Evolutionary conservation across 805 yeast species (phyloP).

Genomic region (Candida ascalaphidarum): DNA sequence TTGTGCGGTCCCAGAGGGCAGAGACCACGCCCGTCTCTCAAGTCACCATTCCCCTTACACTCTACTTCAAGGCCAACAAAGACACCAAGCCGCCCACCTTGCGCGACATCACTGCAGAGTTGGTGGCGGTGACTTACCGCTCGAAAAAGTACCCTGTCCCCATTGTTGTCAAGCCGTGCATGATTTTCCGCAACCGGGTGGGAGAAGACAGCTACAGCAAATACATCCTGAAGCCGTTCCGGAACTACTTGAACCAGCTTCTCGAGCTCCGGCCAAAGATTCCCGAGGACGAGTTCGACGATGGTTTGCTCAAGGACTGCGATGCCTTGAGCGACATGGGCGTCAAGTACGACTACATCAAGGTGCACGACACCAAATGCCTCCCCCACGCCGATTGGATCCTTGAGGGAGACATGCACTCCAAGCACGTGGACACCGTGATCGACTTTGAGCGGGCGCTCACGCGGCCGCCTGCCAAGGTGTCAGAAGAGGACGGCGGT

Average conservation of each 20-base stretch:
- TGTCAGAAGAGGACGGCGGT: slow-evolving; percentile 7
- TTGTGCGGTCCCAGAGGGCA: slow-evolving; percentile 1
- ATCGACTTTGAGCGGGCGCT: slow-evolving; percentile 7
- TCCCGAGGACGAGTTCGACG: slow-evolving; percentile 10
- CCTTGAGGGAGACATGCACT: too few species aligned
- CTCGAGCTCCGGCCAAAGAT: slow-evolving; percentile 6
- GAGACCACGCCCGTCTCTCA: slow-evolving; percentile 1
- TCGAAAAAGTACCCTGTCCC: slow-evolving; percentile 21
- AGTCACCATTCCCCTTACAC: slow-evolving; percentile 1
- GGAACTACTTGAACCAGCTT: slow-evolving; percentile 10
- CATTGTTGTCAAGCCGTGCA: slow-evolving; percentile 8
- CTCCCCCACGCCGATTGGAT: slow-evolving; percentile 1
- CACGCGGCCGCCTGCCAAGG: slow-evolving; percentile 4
- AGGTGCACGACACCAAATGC: slow-evolving; percentile 7
- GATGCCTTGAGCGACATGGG: slow-evolving; percentile 15
- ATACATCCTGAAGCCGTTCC: slow-evolving; percentile 13
- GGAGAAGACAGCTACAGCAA: slow-evolving; percentile 13
- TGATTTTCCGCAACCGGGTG: slow-evolving; percentile 5
- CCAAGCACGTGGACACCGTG: slow-evolving; percentile 2
- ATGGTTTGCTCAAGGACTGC: slow-evolving; percentile 16
- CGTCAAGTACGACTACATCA: slow-evolving; percentile 11
- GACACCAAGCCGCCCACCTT: slow-evolving; percentile 7
- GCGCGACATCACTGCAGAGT: slow-evolving; percentile 6
- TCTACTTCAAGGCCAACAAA: slow-evolving; percentile 1
- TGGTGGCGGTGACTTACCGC: slow-evolving; percentile 10